Evolutionary conservation across 148 eudicot genomes (phyloP).

Genomic region (Camellia sinensis): DNA sequence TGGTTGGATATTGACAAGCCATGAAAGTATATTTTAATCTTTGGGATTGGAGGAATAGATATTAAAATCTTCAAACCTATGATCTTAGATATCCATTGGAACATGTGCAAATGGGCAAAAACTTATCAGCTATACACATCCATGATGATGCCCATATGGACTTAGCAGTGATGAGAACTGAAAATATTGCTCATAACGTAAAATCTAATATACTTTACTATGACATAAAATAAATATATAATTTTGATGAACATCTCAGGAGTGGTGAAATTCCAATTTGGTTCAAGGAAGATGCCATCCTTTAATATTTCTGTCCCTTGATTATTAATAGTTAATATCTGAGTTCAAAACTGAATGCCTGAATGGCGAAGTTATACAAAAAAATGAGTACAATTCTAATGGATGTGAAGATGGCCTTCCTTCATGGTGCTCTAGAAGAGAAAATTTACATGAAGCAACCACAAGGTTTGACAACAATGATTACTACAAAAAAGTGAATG

Average conservation of each 20-base stretch:
- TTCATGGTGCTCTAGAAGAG: too few relatives aligned
- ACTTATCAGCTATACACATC: too few relatives aligned
- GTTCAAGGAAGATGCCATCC: not conserved
- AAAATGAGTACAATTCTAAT: too few relatives aligned
- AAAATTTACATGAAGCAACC: too few relatives aligned
- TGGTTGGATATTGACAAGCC: too few relatives aligned
- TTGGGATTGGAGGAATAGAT: not conserved
- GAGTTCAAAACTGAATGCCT: too few relatives aligned
- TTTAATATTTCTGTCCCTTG: not conserved
- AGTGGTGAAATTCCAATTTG: slow-evolving; percentile 1
- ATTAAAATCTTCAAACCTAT: not conserved
- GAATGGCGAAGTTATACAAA: too few relatives aligned
- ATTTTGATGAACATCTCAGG: not conserved
- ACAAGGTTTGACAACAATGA: too few relatives aligned
- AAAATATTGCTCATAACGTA: not conserved
- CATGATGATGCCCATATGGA: not conserved
- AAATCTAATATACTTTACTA: not conserved
- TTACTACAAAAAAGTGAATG: too few relatives aligned
- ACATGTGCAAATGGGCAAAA: too few relatives aligned
- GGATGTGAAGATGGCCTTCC: too few relatives aligned
- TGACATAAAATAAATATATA: not conserved
- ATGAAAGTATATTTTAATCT: not conserved
- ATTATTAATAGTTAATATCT: too few relatives aligned
- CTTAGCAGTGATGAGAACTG: not conserved
- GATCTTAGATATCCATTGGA: not conserved